Evolutionary conservation across 2,329 filamentous ascomycete species (phyloP).

Genomic region (Tolypocladium ophioglossoides): DNA sequence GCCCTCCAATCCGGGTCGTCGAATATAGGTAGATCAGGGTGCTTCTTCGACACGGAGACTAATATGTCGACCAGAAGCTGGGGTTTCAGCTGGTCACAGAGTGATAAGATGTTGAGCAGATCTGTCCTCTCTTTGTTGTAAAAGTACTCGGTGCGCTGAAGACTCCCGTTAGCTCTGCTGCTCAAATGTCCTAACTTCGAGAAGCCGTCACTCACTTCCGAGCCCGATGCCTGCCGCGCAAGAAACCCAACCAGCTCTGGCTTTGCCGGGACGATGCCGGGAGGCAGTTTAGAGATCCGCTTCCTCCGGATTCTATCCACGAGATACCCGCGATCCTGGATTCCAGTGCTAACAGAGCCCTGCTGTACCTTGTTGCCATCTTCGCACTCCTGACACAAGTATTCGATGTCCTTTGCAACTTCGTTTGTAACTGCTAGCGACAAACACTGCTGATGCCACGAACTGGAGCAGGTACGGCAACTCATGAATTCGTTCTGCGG

Average conservation of each 20-base stretch:
- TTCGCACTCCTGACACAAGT: conserved; percentile 11
- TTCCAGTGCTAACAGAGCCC: conserved; percentile 4
- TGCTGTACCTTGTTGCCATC: background rate
- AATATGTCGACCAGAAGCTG: conserved; percentile 30
- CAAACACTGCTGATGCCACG: conserved; percentile 16
- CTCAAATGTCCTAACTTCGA: no score
- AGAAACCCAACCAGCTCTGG: conserved; percentile 27
- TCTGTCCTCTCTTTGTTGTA: conserved; percentile 24
- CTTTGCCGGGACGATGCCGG: conserved; percentile 21
- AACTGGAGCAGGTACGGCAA: conserved; percentile 11
- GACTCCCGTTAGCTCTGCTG: background rate
- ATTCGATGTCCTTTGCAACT: conserved; percentile 1
- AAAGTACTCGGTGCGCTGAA: conserved; percentile 29
- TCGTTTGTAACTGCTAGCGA: conserved; percentile 2
- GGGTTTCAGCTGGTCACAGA: conserved; percentile 29
- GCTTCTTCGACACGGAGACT: conserved; percentile 29
- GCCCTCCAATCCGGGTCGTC: conserved; percentile 28
- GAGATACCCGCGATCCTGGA: conserved; percentile 11
- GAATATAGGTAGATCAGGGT: conserved; percentile 32
- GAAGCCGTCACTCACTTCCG: conserved; percentile 17
- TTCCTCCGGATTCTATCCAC: conserved; percentile 20
- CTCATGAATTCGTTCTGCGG: conserved; percentile 5
- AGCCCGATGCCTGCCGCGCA: conserved; percentile 20
- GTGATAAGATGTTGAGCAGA: conserved; percentile 27
- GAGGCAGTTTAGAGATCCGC: conserved; percentile 20